Conservation (phyloP, 441 rosid species). For the Mallotus repandus region DNA sequence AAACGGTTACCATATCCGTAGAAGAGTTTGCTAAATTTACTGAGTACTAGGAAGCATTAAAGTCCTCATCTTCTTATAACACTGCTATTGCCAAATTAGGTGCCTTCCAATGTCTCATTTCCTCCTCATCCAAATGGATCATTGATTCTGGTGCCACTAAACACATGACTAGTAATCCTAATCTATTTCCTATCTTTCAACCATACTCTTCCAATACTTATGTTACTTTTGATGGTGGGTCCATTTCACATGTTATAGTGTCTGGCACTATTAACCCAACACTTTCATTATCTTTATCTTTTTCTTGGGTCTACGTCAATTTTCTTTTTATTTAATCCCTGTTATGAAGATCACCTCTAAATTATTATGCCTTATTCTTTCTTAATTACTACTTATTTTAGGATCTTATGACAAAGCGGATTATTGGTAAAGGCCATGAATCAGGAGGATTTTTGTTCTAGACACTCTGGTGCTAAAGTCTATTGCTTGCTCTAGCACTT, state of each 20-base stretch:
- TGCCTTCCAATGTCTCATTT: neutral
- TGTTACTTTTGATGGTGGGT: neutral
- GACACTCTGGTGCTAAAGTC: neutral
- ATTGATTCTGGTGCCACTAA: neutral
- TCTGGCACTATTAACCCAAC: neutral
- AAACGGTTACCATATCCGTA: neutral
- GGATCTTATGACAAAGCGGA: no score
- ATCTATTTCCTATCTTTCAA: neutral
- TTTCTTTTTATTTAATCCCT: neutral
- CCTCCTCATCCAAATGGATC: neutral
- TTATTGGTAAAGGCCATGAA: neutral
- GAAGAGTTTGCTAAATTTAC: neutral
- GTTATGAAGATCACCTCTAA: neutral
- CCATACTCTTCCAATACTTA: no score
- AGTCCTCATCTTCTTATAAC: neutral
- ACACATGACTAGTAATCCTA: neutral
- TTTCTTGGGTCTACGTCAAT: neutral
- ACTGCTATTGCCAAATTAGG: neutral
- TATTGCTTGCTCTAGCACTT: neutral
- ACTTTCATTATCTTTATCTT: neutral
- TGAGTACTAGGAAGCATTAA: no score
- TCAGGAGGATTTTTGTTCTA: neutral
- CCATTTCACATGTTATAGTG: neutral
- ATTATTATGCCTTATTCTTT: no score
- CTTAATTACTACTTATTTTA: no score